A percentile compares a stretch with the other conserved stretches of the same genome.
Conservation (phyloP, 164 flowering plant genomes). For the Tetracentron sinense region DNA sequence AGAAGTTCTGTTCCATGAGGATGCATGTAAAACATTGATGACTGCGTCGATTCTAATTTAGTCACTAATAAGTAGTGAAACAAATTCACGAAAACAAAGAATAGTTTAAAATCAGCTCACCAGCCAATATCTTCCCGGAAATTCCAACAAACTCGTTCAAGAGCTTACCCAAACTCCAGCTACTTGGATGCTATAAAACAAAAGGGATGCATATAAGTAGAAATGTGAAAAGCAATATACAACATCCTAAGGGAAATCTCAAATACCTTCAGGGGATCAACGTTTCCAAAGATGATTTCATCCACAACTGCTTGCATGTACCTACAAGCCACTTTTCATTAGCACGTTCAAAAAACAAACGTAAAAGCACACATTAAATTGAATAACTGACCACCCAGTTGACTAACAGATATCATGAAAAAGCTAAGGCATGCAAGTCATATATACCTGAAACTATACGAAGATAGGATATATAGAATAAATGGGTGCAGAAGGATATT, state of each 20-base stretch:
- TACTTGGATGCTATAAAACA: slow-evolving; percentile 59
- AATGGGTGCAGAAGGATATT: too few species aligned
- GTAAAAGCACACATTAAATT: neutral
- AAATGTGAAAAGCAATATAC: slow-evolving; percentile 6
- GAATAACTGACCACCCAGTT: neutral
- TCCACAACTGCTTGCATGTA: slow-evolving; percentile 97
- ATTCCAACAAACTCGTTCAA: slow-evolving; percentile 55
- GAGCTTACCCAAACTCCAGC: slow-evolving; percentile 69
- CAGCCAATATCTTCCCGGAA: slow-evolving; percentile 51
- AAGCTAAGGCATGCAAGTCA: neutral
- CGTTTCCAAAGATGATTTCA: slow-evolving; percentile 67
- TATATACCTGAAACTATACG: neutral
- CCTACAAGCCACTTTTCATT: slow-evolving; percentile 35
- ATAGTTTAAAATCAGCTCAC: slow-evolving; percentile 30
- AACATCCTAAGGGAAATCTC: slow-evolving; percentile 5
- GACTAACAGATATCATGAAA: neutral
- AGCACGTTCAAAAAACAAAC: slow-evolving; percentile 1
- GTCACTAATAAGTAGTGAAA: neutral
- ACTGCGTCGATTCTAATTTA: neutral
- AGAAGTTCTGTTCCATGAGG: slow-evolving; percentile 17
- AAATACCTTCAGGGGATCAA: slow-evolving; percentile 64
- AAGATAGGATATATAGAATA: neutral
- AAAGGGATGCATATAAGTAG: slow-evolving; percentile 5
- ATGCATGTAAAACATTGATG: slow-evolving; percentile 4
- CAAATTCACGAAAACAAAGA: neutral